These are phyloP conservation scores for Rhizopus stolonifer DNA, from an alignment of 371 early-diverging fungal species.

Conservation along the genomic window DNA sequence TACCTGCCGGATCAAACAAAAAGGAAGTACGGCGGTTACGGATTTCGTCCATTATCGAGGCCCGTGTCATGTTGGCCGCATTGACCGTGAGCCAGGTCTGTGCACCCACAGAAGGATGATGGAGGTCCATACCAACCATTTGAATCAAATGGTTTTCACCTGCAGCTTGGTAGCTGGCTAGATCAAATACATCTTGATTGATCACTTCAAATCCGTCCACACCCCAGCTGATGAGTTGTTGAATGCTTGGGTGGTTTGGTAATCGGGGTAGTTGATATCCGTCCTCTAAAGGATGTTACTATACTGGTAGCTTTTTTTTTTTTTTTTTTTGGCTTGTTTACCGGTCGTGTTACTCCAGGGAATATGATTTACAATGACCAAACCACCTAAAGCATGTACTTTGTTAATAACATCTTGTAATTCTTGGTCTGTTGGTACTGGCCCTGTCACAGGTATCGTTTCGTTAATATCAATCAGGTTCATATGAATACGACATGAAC, in stretches of 20 bases:
- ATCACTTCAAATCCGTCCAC: constrained; percentile 76
- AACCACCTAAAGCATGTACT: constrained; percentile 68
- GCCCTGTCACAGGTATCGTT: constrained; percentile 55
- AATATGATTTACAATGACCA: constrained; percentile 81
- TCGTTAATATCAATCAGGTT: constrained; percentile 74
- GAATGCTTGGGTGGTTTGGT: constrained; percentile 66
- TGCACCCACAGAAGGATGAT: constrained; percentile 59
- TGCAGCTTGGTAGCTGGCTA: constrained; percentile 55
- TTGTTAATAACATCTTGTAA: constrained; percentile 57
- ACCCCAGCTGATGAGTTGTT: constrained; percentile 63
- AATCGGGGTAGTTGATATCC: constrained; percentile 60
- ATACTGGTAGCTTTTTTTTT: too few relatives aligned
- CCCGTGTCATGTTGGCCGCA: constrained; percentile 41
- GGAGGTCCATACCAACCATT: constrained; percentile 72
- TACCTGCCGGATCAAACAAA: constrained; percentile 70
- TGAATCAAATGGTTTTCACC: constrained; percentile 45
- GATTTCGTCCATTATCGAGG: constrained; percentile 61
- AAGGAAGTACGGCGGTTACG: constrained; percentile 63
- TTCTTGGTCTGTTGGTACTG: constrained; percentile 66
- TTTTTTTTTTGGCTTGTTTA: too few relatives aligned
- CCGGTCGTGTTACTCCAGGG: constrained; percentile 76
- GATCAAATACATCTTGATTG: constrained; percentile 63
- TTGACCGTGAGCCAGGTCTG: constrained; percentile 68
- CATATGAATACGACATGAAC: constrained; percentile 78
- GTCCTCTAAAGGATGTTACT: constrained; percentile 34